Evolutionary conservation across 495 filamentous ascomycete species (phyloP).

Genomic region (Penicillium atrosanguineum): DNA sequence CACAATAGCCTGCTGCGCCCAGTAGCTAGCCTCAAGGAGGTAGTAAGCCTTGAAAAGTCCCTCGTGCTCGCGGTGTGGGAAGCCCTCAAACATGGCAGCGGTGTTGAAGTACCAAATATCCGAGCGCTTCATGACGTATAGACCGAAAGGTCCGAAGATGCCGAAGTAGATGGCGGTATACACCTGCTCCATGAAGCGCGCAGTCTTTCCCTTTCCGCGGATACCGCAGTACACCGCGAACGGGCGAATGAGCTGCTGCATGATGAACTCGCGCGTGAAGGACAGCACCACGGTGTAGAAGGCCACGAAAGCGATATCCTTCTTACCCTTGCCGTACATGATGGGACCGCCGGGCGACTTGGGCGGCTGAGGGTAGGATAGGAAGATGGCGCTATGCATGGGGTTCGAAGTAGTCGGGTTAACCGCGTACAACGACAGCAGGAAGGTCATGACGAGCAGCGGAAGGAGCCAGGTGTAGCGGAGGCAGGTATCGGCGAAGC

Average conservation of each 20-base stretch:
- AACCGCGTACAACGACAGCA: slow-evolving; percentile 67
- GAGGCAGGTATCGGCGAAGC: slow-evolving; percentile 62
- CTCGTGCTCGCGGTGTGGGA: slow-evolving; percentile 84
- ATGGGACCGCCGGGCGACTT: slow-evolving; percentile 50
- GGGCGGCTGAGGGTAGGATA: slow-evolving; percentile 77
- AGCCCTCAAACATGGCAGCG: slow-evolving; percentile 83
- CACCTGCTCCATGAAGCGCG: slow-evolving; percentile 94
- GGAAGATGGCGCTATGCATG: slow-evolving; percentile 82
- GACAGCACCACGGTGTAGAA: slow-evolving; percentile 89
- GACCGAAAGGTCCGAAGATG: slow-evolving; percentile 77
- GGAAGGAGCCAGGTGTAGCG: slow-evolving; percentile 83
- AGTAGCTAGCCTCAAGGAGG: slow-evolving; percentile 91
- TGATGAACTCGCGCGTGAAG: slow-evolving; percentile 94
- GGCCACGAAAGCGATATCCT: slow-evolving; percentile 81
- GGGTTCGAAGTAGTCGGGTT: slow-evolving; percentile 83
- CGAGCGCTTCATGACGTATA: slow-evolving; percentile 89
- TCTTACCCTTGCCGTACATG: slow-evolving; percentile 87
- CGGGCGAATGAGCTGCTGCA: slow-evolving; percentile 88
- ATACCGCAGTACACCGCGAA: slow-evolving; percentile 71
- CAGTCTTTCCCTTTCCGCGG: slow-evolving; percentile 71
- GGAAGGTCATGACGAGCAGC: slow-evolving; percentile 61
- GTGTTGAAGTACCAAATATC: slow-evolving; percentile 99
- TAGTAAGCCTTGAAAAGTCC: slow-evolving; percentile 96
- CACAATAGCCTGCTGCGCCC: slow-evolving; percentile 93
- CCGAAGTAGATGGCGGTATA: slow-evolving; percentile 97